Evolutionary conservation across 2,329 filamentous ascomycete genomes (phyloP), one percentile per base, ranked within the genome.

Genomic region (Elsinoe perseae): DNA sequence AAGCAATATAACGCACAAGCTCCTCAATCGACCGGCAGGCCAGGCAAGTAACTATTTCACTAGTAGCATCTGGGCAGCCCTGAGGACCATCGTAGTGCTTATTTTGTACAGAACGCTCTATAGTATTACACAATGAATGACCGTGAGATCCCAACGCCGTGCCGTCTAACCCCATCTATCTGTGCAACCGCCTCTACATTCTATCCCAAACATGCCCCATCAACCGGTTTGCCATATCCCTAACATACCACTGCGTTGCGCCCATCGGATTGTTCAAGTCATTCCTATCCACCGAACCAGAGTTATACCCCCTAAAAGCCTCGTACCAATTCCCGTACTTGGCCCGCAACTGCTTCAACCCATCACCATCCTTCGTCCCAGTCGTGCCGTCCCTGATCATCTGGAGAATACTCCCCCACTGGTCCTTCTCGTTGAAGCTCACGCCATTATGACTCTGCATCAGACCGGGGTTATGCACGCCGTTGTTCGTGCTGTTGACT

Each of bases 361-460:
- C 50, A 53, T 27, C 50, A 2, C 50, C 50, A 21, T 8, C 10
- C 18, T 36, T 25, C 14, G 50, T 53, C 30, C 50, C 50, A 21
- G 30, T 42, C 30, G 50, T 53, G 18, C 50, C 50, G 25, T 53
- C 50, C 21, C 50, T 20, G 50, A 53, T 42, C 50, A 53, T 53
- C 50, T 53, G 50, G 16, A 53, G 50, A 28, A 53, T 53, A 42
- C 50, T 53, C 16, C 50, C 50, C 30, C 23, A 27, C 34, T 28
- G 50, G 40, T 53, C 20, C 30, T 27, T 38, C 6, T 53, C 57
- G 30, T 54, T 21, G 10, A 54, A 54, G 2, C 68, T 69, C 0
- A 60, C 62, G 36, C 75, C 73, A 40, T 71, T 63, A 62, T 73
- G 73, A 14, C 63, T 66, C 61, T 78, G 75, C 70, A 77, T 75